Percentiles rank a stretch among this genome's conserved stretches.
These are phyloP conservation scores for Beauveria bassiana DNA, from an alignment of 2,329 filamentous ascomycete genomes.

Conservation along the genomic window DNA sequence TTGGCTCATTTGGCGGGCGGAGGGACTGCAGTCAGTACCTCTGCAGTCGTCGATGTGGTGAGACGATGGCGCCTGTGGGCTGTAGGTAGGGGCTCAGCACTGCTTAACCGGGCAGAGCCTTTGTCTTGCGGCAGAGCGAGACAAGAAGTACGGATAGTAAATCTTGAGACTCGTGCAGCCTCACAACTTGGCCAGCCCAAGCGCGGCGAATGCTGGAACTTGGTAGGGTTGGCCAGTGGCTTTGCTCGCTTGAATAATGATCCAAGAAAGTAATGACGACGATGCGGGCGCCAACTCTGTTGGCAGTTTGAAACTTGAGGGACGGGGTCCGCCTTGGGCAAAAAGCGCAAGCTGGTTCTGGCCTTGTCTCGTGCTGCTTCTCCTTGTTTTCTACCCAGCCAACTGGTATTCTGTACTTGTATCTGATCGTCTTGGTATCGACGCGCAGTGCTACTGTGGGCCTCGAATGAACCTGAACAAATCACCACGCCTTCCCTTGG, in stretches of 20 bases:
- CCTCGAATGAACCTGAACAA: not conserved
- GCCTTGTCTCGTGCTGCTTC: not conserved
- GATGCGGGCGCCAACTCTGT: not conserved
- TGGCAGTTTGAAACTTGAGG: not conserved
- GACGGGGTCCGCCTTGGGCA: not conserved
- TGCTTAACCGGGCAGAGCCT: not conserved
- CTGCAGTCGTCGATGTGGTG: not conserved
- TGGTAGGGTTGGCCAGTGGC: not conserved
- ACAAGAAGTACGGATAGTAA: not conserved
- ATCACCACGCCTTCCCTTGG: not conserved
- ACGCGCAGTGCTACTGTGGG: not conserved
- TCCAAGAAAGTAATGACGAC: not conserved
- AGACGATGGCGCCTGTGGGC: not conserved
- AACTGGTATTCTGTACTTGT: not conserved
- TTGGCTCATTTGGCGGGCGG: constrained; percentile 28
- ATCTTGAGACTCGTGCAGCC: not conserved
- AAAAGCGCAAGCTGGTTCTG: not conserved
- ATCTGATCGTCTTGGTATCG: not conserved
- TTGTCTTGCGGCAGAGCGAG: not conserved
- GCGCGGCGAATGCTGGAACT: not conserved
- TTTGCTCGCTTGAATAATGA: not conserved
- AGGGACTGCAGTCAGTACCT: not conserved
- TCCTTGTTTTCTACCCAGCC: not conserved
- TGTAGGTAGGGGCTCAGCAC: not conserved
- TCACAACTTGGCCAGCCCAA: not conserved